A percentile compares a stretch with the other conserved stretches of the same genome.
These are phyloP conservation scores for Sarocladiaceae sp. DNA, from an alignment of 2,329 filamentous ascomycete genomes.

Conservation along the genomic window DNA sequence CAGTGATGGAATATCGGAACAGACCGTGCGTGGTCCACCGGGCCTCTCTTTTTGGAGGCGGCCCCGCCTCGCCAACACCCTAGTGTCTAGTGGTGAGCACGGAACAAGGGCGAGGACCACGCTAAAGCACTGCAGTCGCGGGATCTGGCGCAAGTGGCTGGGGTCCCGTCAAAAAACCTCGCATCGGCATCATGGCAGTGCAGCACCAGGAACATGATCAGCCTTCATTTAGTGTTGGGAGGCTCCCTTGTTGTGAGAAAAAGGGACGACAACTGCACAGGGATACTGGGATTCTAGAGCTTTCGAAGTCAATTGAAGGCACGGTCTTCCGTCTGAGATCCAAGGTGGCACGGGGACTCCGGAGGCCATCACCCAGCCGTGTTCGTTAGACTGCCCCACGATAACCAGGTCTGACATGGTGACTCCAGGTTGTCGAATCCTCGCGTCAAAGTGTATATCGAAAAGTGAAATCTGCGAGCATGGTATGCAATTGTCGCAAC, in stretches of 20 bases:
- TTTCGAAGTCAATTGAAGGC: too few relatives aligned
- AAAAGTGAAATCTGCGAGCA: too few relatives aligned
- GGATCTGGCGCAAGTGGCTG: conserved; percentile 10
- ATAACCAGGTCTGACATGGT: not conserved
- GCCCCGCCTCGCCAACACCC: not conserved
- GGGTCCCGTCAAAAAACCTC: conserved; percentile 9
- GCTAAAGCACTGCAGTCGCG: conserved; percentile 7
- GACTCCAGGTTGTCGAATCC: not conserved
- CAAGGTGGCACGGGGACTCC: conserved; percentile 1
- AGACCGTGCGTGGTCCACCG: not conserved
- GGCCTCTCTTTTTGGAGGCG: not conserved
- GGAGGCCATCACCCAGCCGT: conserved; percentile 5
- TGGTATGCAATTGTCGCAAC: too few relatives aligned
- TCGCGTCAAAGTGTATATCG: not conserved
- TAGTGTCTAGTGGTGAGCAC: not conserved
- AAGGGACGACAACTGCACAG: too few relatives aligned
- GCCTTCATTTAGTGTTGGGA: too few relatives aligned
- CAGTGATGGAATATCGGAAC: too few relatives aligned
- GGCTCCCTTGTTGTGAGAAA: too few relatives aligned
- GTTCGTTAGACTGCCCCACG: conserved; percentile 1
- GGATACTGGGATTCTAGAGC: too few relatives aligned
- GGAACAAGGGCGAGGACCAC: not conserved
- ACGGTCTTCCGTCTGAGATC: too few relatives aligned
- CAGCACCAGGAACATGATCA: too few relatives aligned
- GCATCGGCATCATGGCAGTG: conserved; percentile 1